Evolutionary conservation across 495 filamentous ascomycete genomes (phyloP), one percentile per base, ranked within the genome.

Genomic region (Immersiella caudata): DNA sequence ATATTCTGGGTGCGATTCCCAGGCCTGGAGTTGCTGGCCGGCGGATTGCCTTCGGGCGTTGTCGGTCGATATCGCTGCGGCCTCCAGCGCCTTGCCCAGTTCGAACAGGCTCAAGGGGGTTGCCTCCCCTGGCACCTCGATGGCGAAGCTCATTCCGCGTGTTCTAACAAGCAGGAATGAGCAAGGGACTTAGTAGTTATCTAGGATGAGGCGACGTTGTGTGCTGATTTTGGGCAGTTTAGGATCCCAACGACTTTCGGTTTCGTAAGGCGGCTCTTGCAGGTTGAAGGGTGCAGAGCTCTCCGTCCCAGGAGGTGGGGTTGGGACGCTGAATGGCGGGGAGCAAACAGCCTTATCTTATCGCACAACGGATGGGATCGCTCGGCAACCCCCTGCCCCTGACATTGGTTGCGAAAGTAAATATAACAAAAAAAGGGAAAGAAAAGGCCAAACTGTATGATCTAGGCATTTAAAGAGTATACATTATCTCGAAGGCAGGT

Each of bases 11-110:
- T 88, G 77, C 24, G 83, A 87, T 75, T 97, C 93, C 95, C 95
- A 99, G 62, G 88, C 80, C 69, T 91, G 84, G 16, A 99, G 87
- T 78, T 98, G 95, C 74, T 91, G 85, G 2, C 89, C 88, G 29
- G 90, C 93, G 12, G 91, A 87, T 73, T 93, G 90, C 29, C 96
- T 86, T 68, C 91, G 89, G 66, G 88, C 87, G 58, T 90, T 87
- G 56, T 90, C 86, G 56, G 83, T 85, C n/a, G 91, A 93, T 24
- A 88, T 82, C 3, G 93, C 91, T 25, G 93, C 94, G 26, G 88
- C 83, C 26, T 87, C 79, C 60, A 98, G 79, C 5, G 88, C 85
- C 71, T 88, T 88, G 70, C 89, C 87, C 4, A 99, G 87, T 71
- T 90, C 89, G 56, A 88, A 82, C 33, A 86, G 83, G 63, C 68